Conservation (phyloP, 768 basidiomycete species). For the Lentinula detonsa region DNA sequence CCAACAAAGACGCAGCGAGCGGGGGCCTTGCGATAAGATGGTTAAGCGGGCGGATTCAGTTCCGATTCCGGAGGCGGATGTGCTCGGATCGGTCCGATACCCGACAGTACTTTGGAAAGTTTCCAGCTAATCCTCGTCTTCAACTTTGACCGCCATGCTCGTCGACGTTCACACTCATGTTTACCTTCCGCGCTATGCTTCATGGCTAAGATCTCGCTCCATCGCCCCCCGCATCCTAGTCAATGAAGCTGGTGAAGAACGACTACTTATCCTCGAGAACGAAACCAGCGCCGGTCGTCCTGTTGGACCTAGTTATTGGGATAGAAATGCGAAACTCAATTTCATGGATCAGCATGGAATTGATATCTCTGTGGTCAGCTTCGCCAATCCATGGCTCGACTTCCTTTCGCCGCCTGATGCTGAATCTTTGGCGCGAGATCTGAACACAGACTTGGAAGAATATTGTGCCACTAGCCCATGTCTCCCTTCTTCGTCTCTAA, state of each 20-base stretch:
- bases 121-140: background rate
- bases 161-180: conserved; percentile 87
- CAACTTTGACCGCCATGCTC: conserved; percentile 19
- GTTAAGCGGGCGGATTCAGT: background rate
- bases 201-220: conserved; percentile 59
- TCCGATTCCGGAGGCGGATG: background rate
- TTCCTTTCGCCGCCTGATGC: conserved; percentile 72
- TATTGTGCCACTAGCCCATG: conserved; percentile 68
- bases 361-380: conserved; percentile 73
- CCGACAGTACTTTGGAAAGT: background rate
- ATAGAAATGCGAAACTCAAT: conserved; percentile 64
- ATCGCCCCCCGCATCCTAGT: conserved; percentile 64
- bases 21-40: background rate
- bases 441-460: conserved; percentile 73
- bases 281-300: conserved; percentile 78
- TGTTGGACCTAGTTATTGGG: conserved; percentile 84
- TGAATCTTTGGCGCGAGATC: conserved; percentile 48
- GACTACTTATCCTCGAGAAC: conserved; percentile 72
- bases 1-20: background rate
- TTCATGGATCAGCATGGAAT: conserved; percentile 89
- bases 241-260: conserved; percentile 49
- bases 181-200: conserved; percentile 74
- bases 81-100: background rate
- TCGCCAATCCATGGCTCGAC: conserved; percentile 91
- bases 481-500: conserved; percentile 32